A percentile compares a stretch with the other conserved stretches of the same genome.
Evolutionary conservation across 192 early-diverging fungal genomes (phyloP).

Genomic region (Backusella tuberculispora): DNA sequence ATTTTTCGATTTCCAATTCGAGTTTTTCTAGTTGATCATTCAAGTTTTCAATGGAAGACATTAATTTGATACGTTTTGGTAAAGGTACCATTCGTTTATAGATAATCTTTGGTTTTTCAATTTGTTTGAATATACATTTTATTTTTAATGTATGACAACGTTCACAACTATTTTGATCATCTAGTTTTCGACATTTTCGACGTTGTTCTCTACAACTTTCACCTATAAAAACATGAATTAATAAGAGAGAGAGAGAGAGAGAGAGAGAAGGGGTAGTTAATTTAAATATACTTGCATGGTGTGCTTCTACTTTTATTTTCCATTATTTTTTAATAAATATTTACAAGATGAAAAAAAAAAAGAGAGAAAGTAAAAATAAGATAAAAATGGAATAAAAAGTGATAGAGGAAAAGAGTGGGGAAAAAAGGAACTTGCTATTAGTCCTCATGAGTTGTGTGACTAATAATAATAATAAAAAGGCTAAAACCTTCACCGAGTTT

Average conservation of each 20-base stretch:
- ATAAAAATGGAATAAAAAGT: no score
- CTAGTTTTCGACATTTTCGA: not conserved
- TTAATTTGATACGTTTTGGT: not conserved
- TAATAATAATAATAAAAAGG: no score
- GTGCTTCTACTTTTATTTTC: not conserved
- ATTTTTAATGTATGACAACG: not conserved
- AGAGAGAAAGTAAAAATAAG: no score
- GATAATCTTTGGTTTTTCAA: not conserved
- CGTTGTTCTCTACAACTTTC: conserved; percentile 4
- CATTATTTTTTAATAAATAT: not conserved
- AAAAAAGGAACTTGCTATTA: no score
- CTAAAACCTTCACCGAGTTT: no score
- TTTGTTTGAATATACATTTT: not conserved
- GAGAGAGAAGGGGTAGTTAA: no score
- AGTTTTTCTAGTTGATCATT: not conserved
- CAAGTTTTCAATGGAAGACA: not conserved
- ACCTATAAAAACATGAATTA: not conserved
- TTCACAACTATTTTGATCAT: not conserved
- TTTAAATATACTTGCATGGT: not conserved
- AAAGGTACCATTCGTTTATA: not conserved
- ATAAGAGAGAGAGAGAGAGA: no score
- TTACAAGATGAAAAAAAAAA: no score
- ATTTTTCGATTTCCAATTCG: not conserved
- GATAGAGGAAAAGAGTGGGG: no score
- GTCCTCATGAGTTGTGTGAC: no score